phyloP scores from a whole-genome alignment of 331 rosid species.

The Phaseolus coccineus region DNA sequence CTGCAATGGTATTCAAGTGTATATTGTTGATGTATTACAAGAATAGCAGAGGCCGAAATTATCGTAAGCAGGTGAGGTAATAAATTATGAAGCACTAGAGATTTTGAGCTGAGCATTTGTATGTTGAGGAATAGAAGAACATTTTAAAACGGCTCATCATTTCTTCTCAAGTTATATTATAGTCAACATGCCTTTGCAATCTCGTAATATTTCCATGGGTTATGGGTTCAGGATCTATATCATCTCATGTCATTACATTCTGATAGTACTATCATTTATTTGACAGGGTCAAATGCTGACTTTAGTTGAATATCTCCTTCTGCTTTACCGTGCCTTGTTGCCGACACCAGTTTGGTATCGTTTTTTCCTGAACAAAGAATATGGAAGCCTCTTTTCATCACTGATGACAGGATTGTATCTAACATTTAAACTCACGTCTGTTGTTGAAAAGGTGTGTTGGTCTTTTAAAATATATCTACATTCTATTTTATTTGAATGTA shows the following conservation, averaged over 20 bases:
- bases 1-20: slow-evolving; percentile 88
- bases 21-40: slow-evolving; percentile 81
- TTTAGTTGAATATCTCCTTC: slow-evolving; percentile 82
- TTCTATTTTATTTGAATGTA: slow-evolving; percentile 31
- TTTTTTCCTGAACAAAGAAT: slow-evolving; percentile 96
- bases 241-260: slow-evolving; percentile 7
- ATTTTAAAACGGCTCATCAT: slow-evolving; percentile 11
- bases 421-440: slow-evolving; percentile 95
- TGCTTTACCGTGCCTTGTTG: slow-evolving; percentile 92
- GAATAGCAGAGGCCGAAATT: slow-evolving; percentile 90
- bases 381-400: slow-evolving; percentile 95
- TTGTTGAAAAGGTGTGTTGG: slow-evolving; percentile 85
- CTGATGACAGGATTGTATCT: slow-evolving; percentile 93
- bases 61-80: slow-evolving; percentile 87
- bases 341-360: slow-evolving; percentile 99
- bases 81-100: slow-evolving; percentile 31
- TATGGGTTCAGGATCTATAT: slow-evolving; percentile 27
- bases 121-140: slow-evolving; percentile 29
- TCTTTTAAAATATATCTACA: slow-evolving; percentile 15
- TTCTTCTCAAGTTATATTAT: slow-evolving; percentile 6
- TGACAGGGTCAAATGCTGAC: slow-evolving; percentile 95
- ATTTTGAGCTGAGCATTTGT: not conserved
- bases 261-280: slow-evolving; percentile 45
- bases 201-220: not conserved
- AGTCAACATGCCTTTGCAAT: not conserved